phyloP scores from a whole-genome alignment of 2,329 filamentous ascomycete genomes.

The Magnaporthiopsis rhizophila region DNA sequence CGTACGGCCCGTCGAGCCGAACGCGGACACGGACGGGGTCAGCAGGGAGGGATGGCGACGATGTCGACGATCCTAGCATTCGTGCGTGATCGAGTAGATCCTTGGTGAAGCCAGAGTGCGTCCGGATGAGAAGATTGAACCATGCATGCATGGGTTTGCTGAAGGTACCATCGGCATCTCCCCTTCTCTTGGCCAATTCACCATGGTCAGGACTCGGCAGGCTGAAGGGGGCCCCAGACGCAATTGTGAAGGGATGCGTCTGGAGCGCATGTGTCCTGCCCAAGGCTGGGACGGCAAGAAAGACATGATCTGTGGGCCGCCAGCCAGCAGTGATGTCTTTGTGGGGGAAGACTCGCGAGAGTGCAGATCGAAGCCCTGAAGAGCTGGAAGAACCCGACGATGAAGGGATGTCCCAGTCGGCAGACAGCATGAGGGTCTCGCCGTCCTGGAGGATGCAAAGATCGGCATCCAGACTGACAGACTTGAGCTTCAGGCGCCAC shows the following conservation, averaged over 20 bases:
- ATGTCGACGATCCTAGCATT: background rate
- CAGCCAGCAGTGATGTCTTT: conserved; percentile 42
- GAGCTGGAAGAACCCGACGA: background rate
- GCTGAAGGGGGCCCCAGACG: conserved; percentile 43
- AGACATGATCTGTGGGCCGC: conserved; percentile 55
- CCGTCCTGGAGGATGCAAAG: conserved; percentile 47
- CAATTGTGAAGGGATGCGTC: conserved; percentile 60
- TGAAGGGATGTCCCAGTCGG: conserved; percentile 26
- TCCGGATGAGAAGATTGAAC: conserved; percentile 51
- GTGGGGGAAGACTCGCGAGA: conserved; percentile 13
- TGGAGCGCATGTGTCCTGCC: conserved; percentile 45
- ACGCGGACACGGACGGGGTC: conserved; percentile 33
- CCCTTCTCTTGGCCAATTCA: background rate
- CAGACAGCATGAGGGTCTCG: conserved; percentile 42
- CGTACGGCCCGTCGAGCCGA: conserved; percentile 58
- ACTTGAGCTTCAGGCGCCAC: conserved; percentile 47
- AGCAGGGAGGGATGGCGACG: conserved; percentile 7
- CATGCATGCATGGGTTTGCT: conserved; percentile 32
- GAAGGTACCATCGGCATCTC: background rate
- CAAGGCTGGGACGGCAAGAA: conserved; percentile 50
- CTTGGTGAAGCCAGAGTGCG: conserved; percentile 50
- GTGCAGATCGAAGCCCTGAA: conserved; percentile 5
- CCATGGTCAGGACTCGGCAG: background rate
- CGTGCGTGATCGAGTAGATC: conserved; percentile 44
- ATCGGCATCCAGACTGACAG: conserved; percentile 36